These are phyloP conservation scores for Rhodamnia rubescens DNA, from an alignment of 345 rosid genomes.

Conservation along the genomic window DNA sequence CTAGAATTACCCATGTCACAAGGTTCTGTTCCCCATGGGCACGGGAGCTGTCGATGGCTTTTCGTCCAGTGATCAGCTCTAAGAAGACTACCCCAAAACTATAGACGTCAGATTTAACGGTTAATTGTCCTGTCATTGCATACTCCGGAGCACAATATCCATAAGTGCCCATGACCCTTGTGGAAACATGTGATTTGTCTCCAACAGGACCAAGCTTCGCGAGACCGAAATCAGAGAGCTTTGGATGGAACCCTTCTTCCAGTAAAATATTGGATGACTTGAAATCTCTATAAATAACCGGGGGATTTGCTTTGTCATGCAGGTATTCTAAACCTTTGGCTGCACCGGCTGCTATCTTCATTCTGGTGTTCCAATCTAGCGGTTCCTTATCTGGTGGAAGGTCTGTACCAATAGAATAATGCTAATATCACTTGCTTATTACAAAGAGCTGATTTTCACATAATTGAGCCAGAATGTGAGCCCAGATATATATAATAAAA, in stretches of 20 bases:
- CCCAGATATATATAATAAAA: neutral
- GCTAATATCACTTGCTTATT: neutral
- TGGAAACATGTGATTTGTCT: slow-evolving; percentile 93
- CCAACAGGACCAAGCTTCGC: slow-evolving; percentile 97
- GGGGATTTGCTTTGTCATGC: slow-evolving; percentile 93
- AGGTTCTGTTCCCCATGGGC: slow-evolving; percentile 95
- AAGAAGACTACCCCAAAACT: slow-evolving; percentile 90
- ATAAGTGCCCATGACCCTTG: slow-evolving; percentile 97
- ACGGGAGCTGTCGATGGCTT: slow-evolving; percentile 66
- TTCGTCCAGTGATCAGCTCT: slow-evolving; percentile 92
- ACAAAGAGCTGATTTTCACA: neutral
- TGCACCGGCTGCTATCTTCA: slow-evolving; percentile 97
- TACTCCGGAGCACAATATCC: slow-evolving; percentile 98
- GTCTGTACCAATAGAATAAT: slow-evolving; percentile 23
- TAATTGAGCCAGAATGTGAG: neutral
- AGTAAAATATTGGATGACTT: slow-evolving; percentile 91
- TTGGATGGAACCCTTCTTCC: slow-evolving; percentile 74
- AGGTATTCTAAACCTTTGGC: slow-evolving; percentile 89
- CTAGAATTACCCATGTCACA: slow-evolving; percentile 60
- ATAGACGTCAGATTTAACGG: slow-evolving; percentile 86
- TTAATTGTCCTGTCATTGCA: slow-evolving; percentile 95
- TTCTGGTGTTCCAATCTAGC: slow-evolving; percentile 90
- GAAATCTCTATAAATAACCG: slow-evolving; percentile 87
- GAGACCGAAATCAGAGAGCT: slow-evolving; percentile 94
- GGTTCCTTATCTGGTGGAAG: slow-evolving; percentile 81